Percentiles rank a stretch among this genome's conserved stretches.
Evolutionary conservation across 192 early-diverging fungal species (phyloP).

Genomic region (Paraglomus occultum): DNA sequence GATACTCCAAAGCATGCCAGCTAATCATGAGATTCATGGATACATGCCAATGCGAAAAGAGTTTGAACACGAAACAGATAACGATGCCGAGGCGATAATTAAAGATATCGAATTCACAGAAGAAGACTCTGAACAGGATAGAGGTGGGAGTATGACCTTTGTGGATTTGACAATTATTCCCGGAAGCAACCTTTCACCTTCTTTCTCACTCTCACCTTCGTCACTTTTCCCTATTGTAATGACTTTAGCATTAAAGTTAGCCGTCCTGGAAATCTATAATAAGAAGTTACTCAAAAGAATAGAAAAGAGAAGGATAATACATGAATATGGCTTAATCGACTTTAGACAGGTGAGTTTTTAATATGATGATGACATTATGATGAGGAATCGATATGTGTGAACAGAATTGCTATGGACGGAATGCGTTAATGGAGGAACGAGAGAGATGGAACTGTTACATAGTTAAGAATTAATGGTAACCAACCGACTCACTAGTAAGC

Average conservation of each 20-base stretch:
- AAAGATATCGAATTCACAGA: slow-evolving; percentile 94
- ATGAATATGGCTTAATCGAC: slow-evolving; percentile 80
- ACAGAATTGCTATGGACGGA: no score
- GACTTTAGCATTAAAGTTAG: slow-evolving; percentile 75
- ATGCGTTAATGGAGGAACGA: no score
- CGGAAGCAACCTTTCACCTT: no score
- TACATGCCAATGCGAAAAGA: slow-evolving; percentile 97
- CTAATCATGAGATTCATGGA: slow-evolving; percentile 94
- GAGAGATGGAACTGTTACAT: no score
- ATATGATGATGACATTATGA: neutral
- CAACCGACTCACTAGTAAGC: no score
- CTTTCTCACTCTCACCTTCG: neutral
- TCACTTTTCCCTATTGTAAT: slow-evolving; percentile 2
- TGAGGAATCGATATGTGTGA: neutral
- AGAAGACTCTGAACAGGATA: slow-evolving; percentile 81
- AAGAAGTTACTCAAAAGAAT: slow-evolving; percentile 71
- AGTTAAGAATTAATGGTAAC: no score
- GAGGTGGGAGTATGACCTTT: slow-evolving; percentile 41
- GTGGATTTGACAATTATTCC: neutral
- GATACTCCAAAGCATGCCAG: slow-evolving; percentile 79
- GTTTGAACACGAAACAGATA: slow-evolving; percentile 96
- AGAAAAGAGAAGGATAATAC: slow-evolving; percentile 84
- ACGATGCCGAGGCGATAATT: slow-evolving; percentile 91
- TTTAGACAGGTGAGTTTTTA: slow-evolving; percentile 62
- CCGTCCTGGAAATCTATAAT: slow-evolving; percentile 93